Evolutionary conservation across 495 filamentous ascomycete genomes (phyloP).

Genomic region (Podospora tetraspora): DNA sequence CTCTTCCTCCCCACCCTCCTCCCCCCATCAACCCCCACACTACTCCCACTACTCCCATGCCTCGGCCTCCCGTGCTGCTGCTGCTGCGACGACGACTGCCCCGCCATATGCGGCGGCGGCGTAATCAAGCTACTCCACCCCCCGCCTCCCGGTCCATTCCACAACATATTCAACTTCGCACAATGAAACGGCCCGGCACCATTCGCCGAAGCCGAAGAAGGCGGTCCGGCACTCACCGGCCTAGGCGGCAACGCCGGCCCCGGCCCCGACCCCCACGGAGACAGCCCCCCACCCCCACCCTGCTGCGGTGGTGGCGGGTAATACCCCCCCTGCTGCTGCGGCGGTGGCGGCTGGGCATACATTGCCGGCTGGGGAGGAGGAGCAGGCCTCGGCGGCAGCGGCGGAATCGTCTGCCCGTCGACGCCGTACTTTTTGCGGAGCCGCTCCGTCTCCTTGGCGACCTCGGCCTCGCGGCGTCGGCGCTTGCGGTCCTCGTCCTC

Average conservation of each 20-base stretch:
- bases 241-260: conserved; percentile 34
- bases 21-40: conserved; percentile 25
- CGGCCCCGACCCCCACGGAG: neutral
- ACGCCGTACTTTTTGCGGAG: conserved; percentile 68
- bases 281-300: neutral
- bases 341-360: conserved; percentile 6
- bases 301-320: conserved; percentile 18
- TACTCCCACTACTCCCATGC: conserved; percentile 17
- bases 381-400: conserved; percentile 3
- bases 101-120: conserved; percentile 20
- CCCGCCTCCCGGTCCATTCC: conserved; percentile 21
- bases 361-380: conserved; percentile 14
- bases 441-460: conserved; percentile 81
- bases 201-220: conserved; percentile 14
- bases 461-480: conserved; percentile 59
- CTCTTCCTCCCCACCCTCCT: conserved; percentile 41
- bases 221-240: conserved; percentile 40
- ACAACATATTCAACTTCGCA: conserved; percentile 24
- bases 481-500: conserved; percentile 70
- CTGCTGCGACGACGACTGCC: conserved; percentile 9
- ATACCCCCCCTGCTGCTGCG: neutral
- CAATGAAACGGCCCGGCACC: conserved; percentile 23
- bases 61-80: conserved; percentile 19
- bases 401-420: conserved; percentile 38
- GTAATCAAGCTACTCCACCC: conserved; percentile 4